phyloP scores from a whole-genome alignment of 2,329 filamentous ascomycete genomes.

The Cladophialophora immunda region DNA sequence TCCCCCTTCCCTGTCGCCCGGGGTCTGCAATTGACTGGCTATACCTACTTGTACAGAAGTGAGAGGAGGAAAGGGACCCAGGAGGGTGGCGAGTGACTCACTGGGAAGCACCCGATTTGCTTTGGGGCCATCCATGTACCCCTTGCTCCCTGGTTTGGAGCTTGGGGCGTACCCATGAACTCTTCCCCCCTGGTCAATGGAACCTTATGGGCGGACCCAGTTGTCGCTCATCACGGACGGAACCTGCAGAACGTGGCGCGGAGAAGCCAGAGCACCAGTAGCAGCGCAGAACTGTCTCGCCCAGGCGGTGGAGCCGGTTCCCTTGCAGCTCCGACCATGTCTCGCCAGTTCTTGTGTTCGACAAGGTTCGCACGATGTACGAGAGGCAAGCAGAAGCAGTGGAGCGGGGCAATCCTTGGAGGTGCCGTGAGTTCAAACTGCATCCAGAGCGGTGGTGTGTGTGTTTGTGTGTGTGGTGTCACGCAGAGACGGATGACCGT shows the following conservation, averaged over 20 bases:
- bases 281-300: background rate
- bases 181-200: constrained; percentile 17
- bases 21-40: background rate
- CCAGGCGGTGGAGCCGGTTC: background rate
- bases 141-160: background rate
- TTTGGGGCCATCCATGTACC: constrained; percentile 1
- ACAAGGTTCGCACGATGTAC: background rate
- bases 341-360: background rate
- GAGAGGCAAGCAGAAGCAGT: background rate
- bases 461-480: background rate
- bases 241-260: constrained; percentile 17
- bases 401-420: background rate
- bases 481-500: background rate
- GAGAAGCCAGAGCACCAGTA: constrained; percentile 4
- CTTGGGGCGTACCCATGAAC: constrained; percentile 10
- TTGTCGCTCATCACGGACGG: constrained; percentile 2
- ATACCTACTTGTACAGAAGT: background rate
- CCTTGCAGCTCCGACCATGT: background rate
- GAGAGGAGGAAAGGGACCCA: background rate
- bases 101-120: constrained; percentile 28
- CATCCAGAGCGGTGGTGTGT: background rate
- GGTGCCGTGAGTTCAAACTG: background rate
- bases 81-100: constrained; percentile 21
- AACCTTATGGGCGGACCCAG: constrained; percentile 11
- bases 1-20: background rate